Evolutionary conservation across 495 filamentous ascomycete species (phyloP), one percentile per base, ranked within the genome.

Genomic region (Podospora tetraspora): DNA sequence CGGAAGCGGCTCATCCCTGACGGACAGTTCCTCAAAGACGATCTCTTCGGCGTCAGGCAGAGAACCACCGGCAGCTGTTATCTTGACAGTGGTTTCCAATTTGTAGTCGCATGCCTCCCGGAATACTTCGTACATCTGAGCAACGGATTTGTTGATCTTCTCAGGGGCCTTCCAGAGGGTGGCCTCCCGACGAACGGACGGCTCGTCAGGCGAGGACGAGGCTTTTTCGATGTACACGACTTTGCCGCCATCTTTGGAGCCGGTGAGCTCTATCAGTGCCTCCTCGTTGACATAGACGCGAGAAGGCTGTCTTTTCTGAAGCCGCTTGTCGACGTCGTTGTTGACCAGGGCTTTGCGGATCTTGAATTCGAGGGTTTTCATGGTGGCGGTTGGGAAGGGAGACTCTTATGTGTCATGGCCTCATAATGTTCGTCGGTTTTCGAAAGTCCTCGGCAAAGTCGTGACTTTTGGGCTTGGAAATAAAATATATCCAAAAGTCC

Each of bases 251-350:
- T 84, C 81, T 25, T 92, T 79, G 66, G 69, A 64, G 1, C 77
- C 78, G 0, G 84, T 85, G 9, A 91, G 79, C 32, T 81, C 75
- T 60, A 87, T 82, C 11, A 94, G 79, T 25, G 85, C 85, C 13
- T 89, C 85, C 56, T 84, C 82, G n/a, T 87, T 87, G 22, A 94
- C 80, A 71, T 90, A 87, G 59, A 94, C 78, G 43, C 89, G 84
- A 70, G 76, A 78, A 0, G 76, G 76, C 61, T 78, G 76, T 30
- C 59, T 66, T 23, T 81, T 79, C 66, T 85, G 86, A 62, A 81
- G 79, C 59, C 81, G 78, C 59, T 83, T 79, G 72, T 84, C 76
- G 21, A 69, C 57, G 62, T 75, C 75, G 52, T 69, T 73, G 69
- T 74, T 77, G 71, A 72, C 71, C 60, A 76, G 73, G 57, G 73